Base-by-base conservation (phyloP, 2,329 filamentous ascomycete genomes). In the Pseudomassariella vexata region DNA sequence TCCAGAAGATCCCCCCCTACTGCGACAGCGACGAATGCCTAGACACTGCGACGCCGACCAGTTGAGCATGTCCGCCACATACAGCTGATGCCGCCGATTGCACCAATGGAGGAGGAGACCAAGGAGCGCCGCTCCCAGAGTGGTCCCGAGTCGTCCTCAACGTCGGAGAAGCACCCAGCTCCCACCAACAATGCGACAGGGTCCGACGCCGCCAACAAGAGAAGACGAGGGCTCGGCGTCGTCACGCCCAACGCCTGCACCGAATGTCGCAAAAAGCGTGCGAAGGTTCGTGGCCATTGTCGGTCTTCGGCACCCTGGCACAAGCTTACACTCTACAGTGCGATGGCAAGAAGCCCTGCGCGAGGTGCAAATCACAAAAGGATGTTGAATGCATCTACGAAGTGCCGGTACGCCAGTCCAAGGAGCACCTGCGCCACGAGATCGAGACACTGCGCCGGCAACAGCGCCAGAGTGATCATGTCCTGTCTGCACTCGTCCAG, bases 161-260 rank as follows among this genome's bases (percentile, higher is more conserved):
- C 35, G 8, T 34, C 35, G 9, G 45, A 53, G 22, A 40, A 42
- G 14, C 47, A 46, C 24, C 42, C 39, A 2, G 24, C 42, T 19
- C 36, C 42, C 7, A 36, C 39, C 29, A 28, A 40, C 9, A 18
- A 30, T 12, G 17, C 32, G 4, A 21, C 12, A n/a, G 21, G 23
- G 6, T 24, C 20, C 11, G 34, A 48, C 19, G 38, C 43, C n/a
- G 34, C 48, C 16, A 68, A 68, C 3, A 77, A 76, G 48, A 60
- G 73, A 11, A 62, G 68, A 28, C 64, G 73, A 28, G 73, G 73
- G 2, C 47, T 73, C 4, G 73, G 73, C 12, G 56, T 76, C 2
- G 71, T 77, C 9, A 77, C 73, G 5, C 69, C 70, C 24, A 77
- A 76, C 52, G 73, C 73, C 16, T 77, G 73, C 48, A 76, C 69